Evolutionary conservation across 108 stramenopile genomes (phyloP), one percentile per base, ranked within the genome.

Genomic region (Conticribra guillardii): DNA sequence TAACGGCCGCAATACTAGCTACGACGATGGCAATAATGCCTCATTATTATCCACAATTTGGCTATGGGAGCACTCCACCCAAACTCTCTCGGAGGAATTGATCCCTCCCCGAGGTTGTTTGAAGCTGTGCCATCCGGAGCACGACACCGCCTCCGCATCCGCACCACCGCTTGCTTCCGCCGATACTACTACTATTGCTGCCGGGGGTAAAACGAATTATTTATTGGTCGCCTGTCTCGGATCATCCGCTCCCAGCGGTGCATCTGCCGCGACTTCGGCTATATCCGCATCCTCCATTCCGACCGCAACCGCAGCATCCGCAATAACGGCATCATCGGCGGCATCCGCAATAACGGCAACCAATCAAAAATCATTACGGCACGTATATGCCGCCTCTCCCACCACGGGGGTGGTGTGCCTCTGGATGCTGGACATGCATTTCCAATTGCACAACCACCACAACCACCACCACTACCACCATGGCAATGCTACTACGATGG

Each of bases 51-150:
- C 50, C 50, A 51, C 50, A 5, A 29, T 66, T 18, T 3, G 19
- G 0, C 21, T 65, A 49, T 66, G 64, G 64, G 64, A 66, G 51
- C 64, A 66, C 31, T 32, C 64, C 51, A 54, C 64, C 16, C 64
- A 66, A 50, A 66, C 64, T 7, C 31, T 37, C 27, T 34, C 49
- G 4, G 64, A 66, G 33, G 51, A 66, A 21, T 30, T 66, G 2
- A 18, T 30, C 31, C 46, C 64, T 2, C 64, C 64, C 17, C 5
- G 17, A 4, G 50, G 63, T 14, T 5, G 3, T 24, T 29, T 30
- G 52, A 52, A 14, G 33, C 0, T 66, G 34, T 2, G 11, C 26
- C 68, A 69, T 58, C 68, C 68, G 9, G 68, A 58, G 44, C 68
- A 69, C 50, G 15, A 44, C 44, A 11, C n/a, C 19, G 8, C 4